Evolutionary conservation across 805 yeast genomes (phyloP).

Genomic region (Pichia eremophila): DNA sequence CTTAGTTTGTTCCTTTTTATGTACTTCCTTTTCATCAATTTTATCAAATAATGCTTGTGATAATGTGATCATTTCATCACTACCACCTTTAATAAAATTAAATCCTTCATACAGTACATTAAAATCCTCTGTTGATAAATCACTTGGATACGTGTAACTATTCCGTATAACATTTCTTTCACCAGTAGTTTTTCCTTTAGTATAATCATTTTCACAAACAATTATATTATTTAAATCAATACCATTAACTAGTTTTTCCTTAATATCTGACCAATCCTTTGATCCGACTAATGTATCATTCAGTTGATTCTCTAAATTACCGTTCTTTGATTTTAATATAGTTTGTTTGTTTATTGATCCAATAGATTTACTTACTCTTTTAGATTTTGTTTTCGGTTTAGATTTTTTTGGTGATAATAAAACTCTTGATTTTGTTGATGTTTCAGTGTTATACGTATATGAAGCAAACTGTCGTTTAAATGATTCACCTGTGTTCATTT

Average conservation of each 20-base stretch:
- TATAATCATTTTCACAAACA: neutral
- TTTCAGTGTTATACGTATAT: neutral
- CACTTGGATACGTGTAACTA: conserved; percentile 4
- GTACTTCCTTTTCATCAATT: neutral
- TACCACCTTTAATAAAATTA: neutral
- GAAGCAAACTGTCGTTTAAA: conserved; percentile 1
- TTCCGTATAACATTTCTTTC: neutral
- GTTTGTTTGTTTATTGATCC: neutral
- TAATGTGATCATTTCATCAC: neutral
- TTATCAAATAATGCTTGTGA: neutral
- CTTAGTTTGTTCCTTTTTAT: neutral
- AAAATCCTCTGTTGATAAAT: neutral
- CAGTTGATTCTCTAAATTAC: too few species aligned
- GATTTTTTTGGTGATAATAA: neutral
- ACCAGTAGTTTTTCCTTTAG: neutral
- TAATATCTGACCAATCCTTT: neutral
- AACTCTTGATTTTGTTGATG: neutral
- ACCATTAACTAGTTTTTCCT: neutral
- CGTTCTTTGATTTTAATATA: neutral
- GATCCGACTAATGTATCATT: neutral
- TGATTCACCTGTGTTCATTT: neutral
- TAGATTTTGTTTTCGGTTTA: neutral
- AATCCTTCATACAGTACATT: conserved; percentile 2
- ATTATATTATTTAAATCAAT: neutral
- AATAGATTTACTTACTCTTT: neutral